Percentiles rank a stretch among this genome's conserved stretches.
Conservation (phyloP, 1,139 yeast species). For the Magnusiomyces suaveolens region DNA sequence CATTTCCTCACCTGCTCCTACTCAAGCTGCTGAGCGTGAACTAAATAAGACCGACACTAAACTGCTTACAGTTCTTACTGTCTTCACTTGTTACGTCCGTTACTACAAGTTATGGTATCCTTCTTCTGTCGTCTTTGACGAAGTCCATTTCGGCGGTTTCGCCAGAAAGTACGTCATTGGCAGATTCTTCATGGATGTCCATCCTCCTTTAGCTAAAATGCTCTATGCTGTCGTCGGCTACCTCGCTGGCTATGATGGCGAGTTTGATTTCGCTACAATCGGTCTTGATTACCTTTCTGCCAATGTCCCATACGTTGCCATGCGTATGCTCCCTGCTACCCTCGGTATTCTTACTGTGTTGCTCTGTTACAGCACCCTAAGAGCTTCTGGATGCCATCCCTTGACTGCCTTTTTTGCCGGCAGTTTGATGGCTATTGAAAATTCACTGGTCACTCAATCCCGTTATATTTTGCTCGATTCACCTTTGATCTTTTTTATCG, state of each 20-base stretch:
- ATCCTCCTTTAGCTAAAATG: conserved; percentile 95
- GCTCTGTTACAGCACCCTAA: conserved; percentile 68
- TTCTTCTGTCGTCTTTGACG: conserved; percentile 83
- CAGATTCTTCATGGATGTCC: conserved; percentile 85
- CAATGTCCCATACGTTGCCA: conserved; percentile 55
- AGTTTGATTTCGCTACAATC: conserved; percentile 81
- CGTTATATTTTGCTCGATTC: conserved; percentile 85
- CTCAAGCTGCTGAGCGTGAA: conserved; percentile 30
- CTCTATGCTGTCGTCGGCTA: conserved; percentile 86
- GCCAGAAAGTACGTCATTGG: conserved; percentile 56
- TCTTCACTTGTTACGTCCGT: conserved; percentile 50
- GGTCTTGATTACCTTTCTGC: conserved; percentile 70
- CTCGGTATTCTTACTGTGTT: conserved; percentile 75
- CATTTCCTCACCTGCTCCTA: conserved; percentile 37
- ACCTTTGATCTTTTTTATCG: conserved; percentile 84
- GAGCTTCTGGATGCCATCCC: conserved; percentile 83
- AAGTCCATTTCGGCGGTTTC: conserved; percentile 60
- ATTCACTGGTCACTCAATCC: conserved; percentile 78
- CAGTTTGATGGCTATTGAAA: conserved; percentile 64
- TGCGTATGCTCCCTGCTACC: conserved; percentile 81
- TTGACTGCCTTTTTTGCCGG: conserved; percentile 60
- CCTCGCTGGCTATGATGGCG: conserved; percentile 80
- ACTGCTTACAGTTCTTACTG: conserved; percentile 42
- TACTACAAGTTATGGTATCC: conserved; percentile 57
- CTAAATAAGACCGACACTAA: conserved; percentile 23